Base-by-base conservation (phyloP, 306 rosid genomes). In the Acmispon strigosus region DNA sequence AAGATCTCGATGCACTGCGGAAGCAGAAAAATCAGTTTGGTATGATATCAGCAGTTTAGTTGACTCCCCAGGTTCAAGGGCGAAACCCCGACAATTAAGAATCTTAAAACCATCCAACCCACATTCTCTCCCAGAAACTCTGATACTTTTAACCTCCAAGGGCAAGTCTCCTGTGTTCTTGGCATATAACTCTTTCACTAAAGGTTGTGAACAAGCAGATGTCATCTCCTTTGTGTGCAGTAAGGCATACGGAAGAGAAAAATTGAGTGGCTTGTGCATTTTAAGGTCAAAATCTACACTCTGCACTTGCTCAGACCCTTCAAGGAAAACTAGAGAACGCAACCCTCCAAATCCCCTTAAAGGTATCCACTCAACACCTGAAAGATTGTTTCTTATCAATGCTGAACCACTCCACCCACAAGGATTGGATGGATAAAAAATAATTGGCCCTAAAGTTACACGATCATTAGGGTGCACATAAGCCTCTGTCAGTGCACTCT, bases 321-420 rank as follows among this genome's bases (percentile, higher is more conserved):
- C 94, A 14, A 84, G 84, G 70, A 87, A 75, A 36, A 70, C 89
- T 65, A 93, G 78, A 51, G 98, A 93, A 60, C 78, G 86, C 34
- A 89, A 83, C 59, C 94, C 97, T 85, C 98, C 97, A 69, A 77
- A 74, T 16, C 96, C 98, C 63, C 76, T 81, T 75, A 93, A 77
- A 27, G 88, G 82, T 68, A 88, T 60, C 87, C 94, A 90, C 75
- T 93, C 98, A 54, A 88, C 96, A 39, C 98, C 98, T 19, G 98
- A 87, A 59, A 93, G 94, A 83, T 90, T 93, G 85, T 90, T 93
- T 75, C 98, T 90, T 78, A 93, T 80, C 76, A 93, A 78, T 59
- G 87, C 97, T 5, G 98, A 93, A 83, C 97, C 88, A 80, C 82
- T 87, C 97, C 97, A 93, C 63, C 78, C 70, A 62, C 98, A 93